Base-by-base conservation (phyloP, 345 rosid genomes). In the Microcos paniculata region DNA sequence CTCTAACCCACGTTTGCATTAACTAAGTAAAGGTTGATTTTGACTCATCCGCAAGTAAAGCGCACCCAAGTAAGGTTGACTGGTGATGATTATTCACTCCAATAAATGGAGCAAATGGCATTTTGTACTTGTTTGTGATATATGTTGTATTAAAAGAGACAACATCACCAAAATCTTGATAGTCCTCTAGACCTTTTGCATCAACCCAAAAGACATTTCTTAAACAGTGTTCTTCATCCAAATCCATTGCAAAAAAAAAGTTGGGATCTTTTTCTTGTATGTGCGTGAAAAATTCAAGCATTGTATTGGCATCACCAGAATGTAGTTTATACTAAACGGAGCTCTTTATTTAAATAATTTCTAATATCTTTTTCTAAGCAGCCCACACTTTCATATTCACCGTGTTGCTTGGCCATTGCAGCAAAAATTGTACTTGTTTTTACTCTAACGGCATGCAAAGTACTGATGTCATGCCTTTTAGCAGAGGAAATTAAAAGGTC, bases 191-290 rank as follows among this genome's bases (percentile, higher is more conserved):
- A 12, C 85, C 80, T 80, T 86, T 88, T 13, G 80, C 77, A 76
- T 88, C 88, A 42, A 85, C 74, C 91, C 89, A 88, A 46, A 84
- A 58, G 38, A 83, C 73, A 72, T 80, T 88, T 76, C 77, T 83
- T 62, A 88, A 48, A 52, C 70, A 77, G 28, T 43, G 53, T 49
- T 84, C 84, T 26, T 56, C 62, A 52, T n/a, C n/a, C n/a, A n/a
- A n/a, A n/a, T n/a, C n/a, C n/a, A n/a, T n/a, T n/a, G n/a, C n/a
- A n/a, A n/a, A n/a, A n/a, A n/a, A n/a, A n/a, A n/a, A n/a, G n/a
- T n/a, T n/a, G n/a, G n/a, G n/a, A n/a, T n/a, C n/a, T n/a, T n/a
- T n/a, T n/a, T n/a, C n/a, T n/a, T n/a, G n/a, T n/a, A n/a, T n/a
- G n/a, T n/a, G n/a, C n/a, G n/a, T n/a, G n/a, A n/a, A n/a, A n/a